phyloP scores from a whole-genome alignment of 2,329 filamentous ascomycete genomes.

The Diaporthe sp. region DNA sequence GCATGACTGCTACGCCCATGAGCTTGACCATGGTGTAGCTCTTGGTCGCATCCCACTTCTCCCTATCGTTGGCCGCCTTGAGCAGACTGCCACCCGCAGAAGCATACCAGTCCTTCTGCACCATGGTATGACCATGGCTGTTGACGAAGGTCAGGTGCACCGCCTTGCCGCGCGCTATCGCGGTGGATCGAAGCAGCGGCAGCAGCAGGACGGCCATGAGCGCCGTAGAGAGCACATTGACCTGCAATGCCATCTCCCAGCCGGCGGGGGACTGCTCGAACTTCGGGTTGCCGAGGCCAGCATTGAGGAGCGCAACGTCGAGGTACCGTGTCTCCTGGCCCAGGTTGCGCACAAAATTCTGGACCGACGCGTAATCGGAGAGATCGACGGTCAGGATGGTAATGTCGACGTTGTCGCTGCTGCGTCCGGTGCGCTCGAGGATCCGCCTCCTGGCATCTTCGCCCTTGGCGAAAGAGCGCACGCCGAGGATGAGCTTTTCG shows the following conservation, averaged over 20 bases:
- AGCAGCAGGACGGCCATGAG: conserved; percentile 29
- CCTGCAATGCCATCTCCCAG: conserved; percentile 32
- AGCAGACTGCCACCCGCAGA: conserved; percentile 9
- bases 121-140: conserved; percentile 16
- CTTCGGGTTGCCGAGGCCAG: conserved; percentile 59
- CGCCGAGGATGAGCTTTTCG: conserved; percentile 23
- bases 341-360: conserved; percentile 47
- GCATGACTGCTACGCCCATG: conserved; percentile 12
- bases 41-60: background rate
- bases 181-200: conserved; percentile 10
- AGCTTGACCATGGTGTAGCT: conserved; percentile 20
- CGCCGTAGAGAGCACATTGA: conserved; percentile 32
- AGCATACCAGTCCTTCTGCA: conserved; percentile 12
- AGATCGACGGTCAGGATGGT: conserved; percentile 58
- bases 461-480: conserved; percentile 23
- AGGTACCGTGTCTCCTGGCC: background rate
- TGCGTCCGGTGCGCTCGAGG: conserved; percentile 8
- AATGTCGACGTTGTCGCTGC: conserved; percentile 1
- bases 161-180: background rate
- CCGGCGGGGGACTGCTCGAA: conserved; percentile 45
- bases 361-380: conserved; percentile 54
- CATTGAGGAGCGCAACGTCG: conserved; percentile 38
- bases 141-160: conserved; percentile 33
- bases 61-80: conserved; percentile 4
- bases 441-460: conserved; percentile 23